Conservation (phyloP, 306 rosid genomes). For the Pyrus communis region DNA sequence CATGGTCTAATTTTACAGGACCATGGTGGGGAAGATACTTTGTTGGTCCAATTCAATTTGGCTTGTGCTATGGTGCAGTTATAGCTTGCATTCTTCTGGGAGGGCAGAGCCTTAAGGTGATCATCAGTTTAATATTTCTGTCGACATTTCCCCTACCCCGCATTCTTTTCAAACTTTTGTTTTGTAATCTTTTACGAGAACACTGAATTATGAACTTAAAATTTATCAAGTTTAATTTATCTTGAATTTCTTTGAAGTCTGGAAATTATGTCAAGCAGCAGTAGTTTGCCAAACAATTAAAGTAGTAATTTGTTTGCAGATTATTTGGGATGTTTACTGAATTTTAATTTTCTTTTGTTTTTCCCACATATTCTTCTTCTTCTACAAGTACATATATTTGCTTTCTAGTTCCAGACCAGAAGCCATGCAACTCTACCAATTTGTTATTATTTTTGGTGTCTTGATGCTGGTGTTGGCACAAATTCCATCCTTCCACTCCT, state of each 20-base stretch:
- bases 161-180: background rate
- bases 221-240: too few relatives aligned
- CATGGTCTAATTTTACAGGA: constrained; percentile 26
- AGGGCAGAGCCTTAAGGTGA: constrained; percentile 55
- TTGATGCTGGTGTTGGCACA: constrained; percentile 51
- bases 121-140: background rate
- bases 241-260: too few relatives aligned
- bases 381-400: constrained; percentile 38
- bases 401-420: constrained; percentile 36
- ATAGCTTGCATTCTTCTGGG: constrained; percentile 53
- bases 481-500: constrained; percentile 66
- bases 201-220: too few relatives aligned
- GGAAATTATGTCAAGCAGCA: too few relatives aligned
- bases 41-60: constrained; percentile 60
- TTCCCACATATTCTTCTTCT: background rate
- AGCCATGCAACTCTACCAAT: constrained; percentile 47
- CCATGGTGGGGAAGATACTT: constrained; percentile 52
- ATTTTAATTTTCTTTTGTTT: background rate
- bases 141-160: background rate
- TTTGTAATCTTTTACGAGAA: background rate
- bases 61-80: constrained; percentile 52
- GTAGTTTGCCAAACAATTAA: too few relatives aligned
- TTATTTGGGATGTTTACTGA: too few relatives aligned
- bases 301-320: background rate
- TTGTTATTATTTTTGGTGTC: constrained; percentile 42